Percentiles rank a stretch among this genome's conserved stretches.
Evolutionary conservation across 371 early-diverging fungal genomes (phyloP).

Genomic region (Syncephalis plumigaleata): DNA sequence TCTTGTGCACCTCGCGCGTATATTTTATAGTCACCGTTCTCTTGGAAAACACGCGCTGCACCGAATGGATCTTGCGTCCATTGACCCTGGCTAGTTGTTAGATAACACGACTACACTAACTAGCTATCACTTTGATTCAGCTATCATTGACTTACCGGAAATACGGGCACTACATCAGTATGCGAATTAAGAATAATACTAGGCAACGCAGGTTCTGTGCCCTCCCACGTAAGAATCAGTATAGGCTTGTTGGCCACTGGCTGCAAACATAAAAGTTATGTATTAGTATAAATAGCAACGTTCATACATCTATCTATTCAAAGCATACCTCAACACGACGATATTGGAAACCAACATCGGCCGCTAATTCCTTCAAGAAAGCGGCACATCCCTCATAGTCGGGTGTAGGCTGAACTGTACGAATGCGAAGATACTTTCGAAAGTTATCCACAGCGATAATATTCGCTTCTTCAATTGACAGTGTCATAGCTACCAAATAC

Average conservation of each 20-base stretch:
- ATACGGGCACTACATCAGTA: conserved; percentile 75
- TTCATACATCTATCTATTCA: not conserved
- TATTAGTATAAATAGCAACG: no score
- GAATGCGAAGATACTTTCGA: conserved; percentile 55
- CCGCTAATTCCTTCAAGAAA: conserved; percentile 38
- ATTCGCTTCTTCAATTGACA: no score
- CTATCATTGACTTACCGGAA: conserved; percentile 13
- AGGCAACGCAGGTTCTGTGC: conserved; percentile 27
- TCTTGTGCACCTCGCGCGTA: conserved; percentile 69
- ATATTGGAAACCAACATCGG: conserved; percentile 40
- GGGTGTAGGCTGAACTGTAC: conserved; percentile 63
- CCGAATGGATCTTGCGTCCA: conserved; percentile 62
- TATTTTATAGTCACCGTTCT: conserved; percentile 37
- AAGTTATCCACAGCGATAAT: conserved; percentile 29
- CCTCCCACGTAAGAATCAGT: conserved; percentile 43
- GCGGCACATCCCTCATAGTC: conserved; percentile 38
- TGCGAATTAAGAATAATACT: conserved; percentile 60
- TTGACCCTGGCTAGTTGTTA: conserved; percentile 13
- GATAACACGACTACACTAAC: not conserved
- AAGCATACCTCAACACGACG: conserved; percentile 21
- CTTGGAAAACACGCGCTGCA: conserved; percentile 30
- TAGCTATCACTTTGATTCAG: no score
- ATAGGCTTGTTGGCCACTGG: conserved; percentile 43
- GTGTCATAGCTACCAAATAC: no score
- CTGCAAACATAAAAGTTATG: conserved; percentile 1